Base-by-base conservation (phyloP, 78 protist genomes). In the Polysphondylium violaceum region DNA sequence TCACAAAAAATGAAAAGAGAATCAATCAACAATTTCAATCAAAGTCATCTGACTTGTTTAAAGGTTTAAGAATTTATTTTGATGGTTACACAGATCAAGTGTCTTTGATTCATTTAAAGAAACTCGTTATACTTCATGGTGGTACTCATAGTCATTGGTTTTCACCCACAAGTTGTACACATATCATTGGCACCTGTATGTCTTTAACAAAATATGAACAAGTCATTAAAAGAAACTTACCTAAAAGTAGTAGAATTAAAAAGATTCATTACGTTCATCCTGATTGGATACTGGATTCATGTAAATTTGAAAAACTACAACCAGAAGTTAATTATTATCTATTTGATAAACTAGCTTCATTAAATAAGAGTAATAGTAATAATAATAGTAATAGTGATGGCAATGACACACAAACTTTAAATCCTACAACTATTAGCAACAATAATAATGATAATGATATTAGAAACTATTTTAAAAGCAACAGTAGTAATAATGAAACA, bases 251-350 rank as follows among this genome's bases (percentile, higher is more conserved):
- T 33, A 41, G 14, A 29, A 33, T 14, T 1, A 50, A 63, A 29
- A 33, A 6, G 1, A 33, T 83, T 19, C 63, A 59, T 2, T 83
- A 83, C 23, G 79, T 83, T 3, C 68, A 72, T 43, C 68, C 91
- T 2, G 47, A 83, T 44, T 83, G 91, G 91, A 83, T 83, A 19
- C 33, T 83, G 17, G 91, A 83, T 38, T 38, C 67, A 16, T 69
- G 77, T 58, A 44, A 21, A 50, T 31, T 50, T 12, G 16, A 21
- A 33, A 50, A 29, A 21, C 63, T 50, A 17, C 78, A 72, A 72
- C 23, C 58, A 4, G 78, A 72, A 50, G 27, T 40, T 50, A 44
- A 72, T 6, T 72, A 72, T 50, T 41, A 50, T 41, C 43, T 51
- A 44, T 72, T 72, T 72, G 73, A 65, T 65, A 65, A 38, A 29